These are phyloP conservation scores for Ogataea sp. DNA, from an alignment of 805 yeast species.

Conservation along the genomic window DNA sequence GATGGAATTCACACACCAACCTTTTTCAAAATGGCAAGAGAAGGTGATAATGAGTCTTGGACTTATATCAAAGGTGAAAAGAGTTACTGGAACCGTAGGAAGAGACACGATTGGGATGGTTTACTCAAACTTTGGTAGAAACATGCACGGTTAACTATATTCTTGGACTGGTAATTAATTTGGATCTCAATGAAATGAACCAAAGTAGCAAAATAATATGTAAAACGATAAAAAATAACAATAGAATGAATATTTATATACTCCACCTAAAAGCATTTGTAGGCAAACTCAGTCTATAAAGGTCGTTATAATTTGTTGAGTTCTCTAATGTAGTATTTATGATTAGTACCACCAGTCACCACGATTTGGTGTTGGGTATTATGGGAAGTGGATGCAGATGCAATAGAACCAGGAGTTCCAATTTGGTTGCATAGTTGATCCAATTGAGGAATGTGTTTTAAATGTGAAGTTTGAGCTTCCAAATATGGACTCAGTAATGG, in stretches of 20 bases:
- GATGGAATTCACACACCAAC: conserved; percentile 50
- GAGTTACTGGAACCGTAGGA: conserved; percentile 78
- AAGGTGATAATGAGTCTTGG: conserved; percentile 35
- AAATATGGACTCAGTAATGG: conserved; percentile 39
- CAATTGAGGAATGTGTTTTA: not conserved
- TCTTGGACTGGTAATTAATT: no score
- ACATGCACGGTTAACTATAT: no score
- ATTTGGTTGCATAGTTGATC: not conserved
- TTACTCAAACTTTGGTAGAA: conserved; percentile 48
- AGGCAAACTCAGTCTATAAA: no score
- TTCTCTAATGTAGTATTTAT: conserved; percentile 26
- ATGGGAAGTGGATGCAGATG: not conserved
- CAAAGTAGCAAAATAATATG: not conserved
- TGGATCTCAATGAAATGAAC: not conserved
- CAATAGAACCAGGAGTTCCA: not conserved
- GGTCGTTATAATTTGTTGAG: conserved; percentile 5
- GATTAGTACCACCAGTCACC: conserved; percentile 27
- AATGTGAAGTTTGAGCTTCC: conserved; percentile 10
- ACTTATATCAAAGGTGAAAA: conserved; percentile 45
- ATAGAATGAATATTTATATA: no score
- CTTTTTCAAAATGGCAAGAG: conserved; percentile 48
- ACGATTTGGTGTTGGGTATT: conserved; percentile 20
- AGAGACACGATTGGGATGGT: conserved; percentile 51
- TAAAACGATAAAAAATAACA: not conserved
- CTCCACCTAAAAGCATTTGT: no score